Evolutionary conservation across 768 basidiomycete species (phyloP).

Genomic region (Boletus pseudo-olivaceus): DNA sequence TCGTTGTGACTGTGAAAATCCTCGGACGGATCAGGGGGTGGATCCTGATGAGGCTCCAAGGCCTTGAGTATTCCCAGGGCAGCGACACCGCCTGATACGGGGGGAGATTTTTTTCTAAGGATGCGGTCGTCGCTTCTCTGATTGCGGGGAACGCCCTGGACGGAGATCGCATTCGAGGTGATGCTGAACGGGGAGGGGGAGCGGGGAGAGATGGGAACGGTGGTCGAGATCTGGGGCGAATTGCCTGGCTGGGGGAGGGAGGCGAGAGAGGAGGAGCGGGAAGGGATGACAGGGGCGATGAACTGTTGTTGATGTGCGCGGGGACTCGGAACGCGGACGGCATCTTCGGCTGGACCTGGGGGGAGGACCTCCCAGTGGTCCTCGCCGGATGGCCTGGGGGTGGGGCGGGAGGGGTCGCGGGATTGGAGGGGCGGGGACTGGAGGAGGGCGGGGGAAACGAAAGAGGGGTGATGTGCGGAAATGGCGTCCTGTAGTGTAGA

Average conservation of each 20-base stretch:
- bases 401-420: constrained; percentile 24
- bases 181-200: constrained; percentile 48
- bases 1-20: constrained; percentile 28
- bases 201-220: constrained; percentile 26
- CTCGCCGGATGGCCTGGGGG: constrained; percentile 33
- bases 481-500: constrained; percentile 20
- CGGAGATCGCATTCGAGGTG: constrained; percentile 20
- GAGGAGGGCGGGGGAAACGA: not conserved
- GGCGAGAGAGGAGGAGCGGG: constrained; percentile 50
- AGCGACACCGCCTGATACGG: constrained; percentile 26
- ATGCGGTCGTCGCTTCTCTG: constrained; percentile 20
- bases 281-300: constrained; percentile 32
- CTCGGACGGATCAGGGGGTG: constrained; percentile 21
- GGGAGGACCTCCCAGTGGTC: constrained; percentile 48
- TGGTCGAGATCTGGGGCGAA: constrained; percentile 36
- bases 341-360: constrained; percentile 24
- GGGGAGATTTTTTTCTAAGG: constrained; percentile 29
- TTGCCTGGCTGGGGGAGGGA: constrained; percentile 43
- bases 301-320: constrained; percentile 26
- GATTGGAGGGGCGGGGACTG: not conserved
- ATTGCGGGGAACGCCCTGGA: constrained; percentile 13
- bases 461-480: constrained; percentile 20
- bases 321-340: constrained; percentile 19
- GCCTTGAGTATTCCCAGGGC: constrained; percentile 35
- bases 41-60: constrained; percentile 51